phyloP scores from a whole-genome alignment of 2,329 filamentous ascomycete species.

The Epichloe sp. region DNA sequence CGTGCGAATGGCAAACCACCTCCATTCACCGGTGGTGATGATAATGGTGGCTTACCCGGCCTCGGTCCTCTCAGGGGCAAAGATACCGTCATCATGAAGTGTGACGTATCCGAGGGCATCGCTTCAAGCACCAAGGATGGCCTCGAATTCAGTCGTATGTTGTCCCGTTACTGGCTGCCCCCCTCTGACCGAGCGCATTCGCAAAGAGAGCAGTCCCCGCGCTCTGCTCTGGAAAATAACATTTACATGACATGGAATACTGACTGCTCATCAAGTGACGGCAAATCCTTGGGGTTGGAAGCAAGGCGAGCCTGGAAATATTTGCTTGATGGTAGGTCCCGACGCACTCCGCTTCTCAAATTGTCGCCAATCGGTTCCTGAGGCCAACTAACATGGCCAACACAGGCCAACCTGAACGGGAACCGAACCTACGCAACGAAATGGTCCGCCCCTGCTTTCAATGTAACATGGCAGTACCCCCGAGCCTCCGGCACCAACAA shows the following conservation, averaged over 20 bases:
- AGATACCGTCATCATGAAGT: conserved; percentile 24
- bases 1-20: conserved; percentile 27
- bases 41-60: conserved; percentile 4
- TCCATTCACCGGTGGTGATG: conserved; percentile 24
- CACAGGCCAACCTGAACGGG: conserved; percentile 7
- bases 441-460: conserved; percentile 33
- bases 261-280: conserved; percentile 27
- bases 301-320: conserved; percentile 21
- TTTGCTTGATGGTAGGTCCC: conserved; percentile 40
- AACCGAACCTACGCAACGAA: conserved; percentile 36
- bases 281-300: conserved; percentile 42
- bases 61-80: conserved; percentile 15
- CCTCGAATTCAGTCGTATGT: conserved; percentile 34
- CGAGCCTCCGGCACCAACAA: conserved; percentile 18
- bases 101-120: conserved; percentile 32
- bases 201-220: background rate
- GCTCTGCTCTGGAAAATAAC: no score
- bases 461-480: conserved; percentile 39
- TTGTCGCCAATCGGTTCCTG: background rate
- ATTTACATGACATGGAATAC: background rate
- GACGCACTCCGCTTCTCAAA: background rate
- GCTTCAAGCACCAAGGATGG: conserved; percentile 26
- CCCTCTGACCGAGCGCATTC: background rate
- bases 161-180: background rate
- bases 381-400: background rate